Conservation (phyloP, 1,284 basidiomycete species). For the Microbotryum intermedium region DNA sequence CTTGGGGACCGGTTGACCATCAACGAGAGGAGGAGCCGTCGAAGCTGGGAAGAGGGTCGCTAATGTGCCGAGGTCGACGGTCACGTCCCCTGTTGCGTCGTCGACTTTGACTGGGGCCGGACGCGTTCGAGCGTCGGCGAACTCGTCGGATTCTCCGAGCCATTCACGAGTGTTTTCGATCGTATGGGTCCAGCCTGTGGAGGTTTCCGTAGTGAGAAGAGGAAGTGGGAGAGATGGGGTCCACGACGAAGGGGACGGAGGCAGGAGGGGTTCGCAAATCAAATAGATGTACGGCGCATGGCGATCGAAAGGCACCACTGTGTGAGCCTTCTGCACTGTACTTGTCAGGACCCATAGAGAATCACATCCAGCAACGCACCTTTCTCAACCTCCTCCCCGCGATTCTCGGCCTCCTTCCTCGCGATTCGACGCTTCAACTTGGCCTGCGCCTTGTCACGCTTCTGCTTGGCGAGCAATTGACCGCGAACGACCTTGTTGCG, state of each 20-base stretch:
- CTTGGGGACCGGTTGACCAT: slow-evolving; percentile 42
- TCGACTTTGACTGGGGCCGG: slow-evolving; percentile 31
- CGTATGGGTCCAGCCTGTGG: slow-evolving; percentile 51
- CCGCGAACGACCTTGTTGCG: slow-evolving; percentile 41
- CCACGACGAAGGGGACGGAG: neutral
- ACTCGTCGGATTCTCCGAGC: slow-evolving; percentile 66
- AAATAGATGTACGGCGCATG: no score
- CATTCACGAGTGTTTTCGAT: slow-evolving; percentile 89
- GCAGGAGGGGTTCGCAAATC: neutral
- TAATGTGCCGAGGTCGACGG: slow-evolving; percentile 32
- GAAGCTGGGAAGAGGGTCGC: slow-evolving; percentile 33
- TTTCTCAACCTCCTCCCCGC: slow-evolving; percentile 36
- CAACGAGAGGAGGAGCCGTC: slow-evolving; percentile 46
- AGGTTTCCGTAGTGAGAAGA: no score
- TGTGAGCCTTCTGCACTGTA: neutral
- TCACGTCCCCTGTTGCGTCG: slow-evolving; percentile 35
- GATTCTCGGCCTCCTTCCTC: slow-evolving; percentile 57
- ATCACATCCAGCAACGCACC: slow-evolving; percentile 24
- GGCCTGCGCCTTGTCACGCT: slow-evolving; percentile 66
- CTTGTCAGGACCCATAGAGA: no score
- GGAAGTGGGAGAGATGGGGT: slow-evolving; percentile 3
- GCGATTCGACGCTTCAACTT: slow-evolving; percentile 74
- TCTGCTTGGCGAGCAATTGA: slow-evolving; percentile 50
- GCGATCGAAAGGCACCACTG: neutral
- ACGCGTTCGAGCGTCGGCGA: slow-evolving; percentile 42